These are phyloP conservation scores for Primulina huaijiensis DNA, from an alignment of 257 asterid genomes.

Conservation along the genomic window DNA sequence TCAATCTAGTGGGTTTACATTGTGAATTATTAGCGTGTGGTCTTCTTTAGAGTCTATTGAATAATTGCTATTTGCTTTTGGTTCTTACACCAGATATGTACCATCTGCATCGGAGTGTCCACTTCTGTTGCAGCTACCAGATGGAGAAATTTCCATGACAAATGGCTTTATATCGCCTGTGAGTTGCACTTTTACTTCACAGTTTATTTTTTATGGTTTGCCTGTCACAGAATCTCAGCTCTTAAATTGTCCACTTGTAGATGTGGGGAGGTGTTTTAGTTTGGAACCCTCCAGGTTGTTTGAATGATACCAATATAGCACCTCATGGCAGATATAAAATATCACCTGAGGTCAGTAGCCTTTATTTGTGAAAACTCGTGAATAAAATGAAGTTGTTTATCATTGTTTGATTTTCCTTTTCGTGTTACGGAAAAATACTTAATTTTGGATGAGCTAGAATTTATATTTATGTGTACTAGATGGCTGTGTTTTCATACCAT, in stretches of 20 bases:
- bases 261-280: conserved; percentile 97
- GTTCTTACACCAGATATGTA: conserved; percentile 54
- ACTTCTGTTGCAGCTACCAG: conserved; percentile 68
- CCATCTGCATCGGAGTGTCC: conserved; percentile 94
- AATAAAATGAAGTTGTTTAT: no score
- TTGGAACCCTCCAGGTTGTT: conserved; percentile 85
- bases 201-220: conserved; percentile 24
- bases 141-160: conserved; percentile 67
- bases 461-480: no score
- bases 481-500: no score
- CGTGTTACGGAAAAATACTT: no score
- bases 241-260: conserved; percentile 40
- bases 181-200: conserved; percentile 33
- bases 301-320: conserved; percentile 35
- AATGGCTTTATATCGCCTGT: conserved; percentile 98
- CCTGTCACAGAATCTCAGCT: conserved; percentile 24
- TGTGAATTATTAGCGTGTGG: conserved; percentile 10
- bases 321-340: conserved; percentile 49
- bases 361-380: background rate
- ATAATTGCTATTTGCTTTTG: conserved; percentile 15
- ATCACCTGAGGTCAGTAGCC: conserved; percentile 62
- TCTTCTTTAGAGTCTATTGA: conserved; percentile 17
- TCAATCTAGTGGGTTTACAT: conserved; percentile 4
- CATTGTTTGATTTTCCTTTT: no score
- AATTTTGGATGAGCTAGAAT: no score